Base-by-base conservation (phyloP, 306 rosid genomes). In the Crataegus laevigata region DNA sequence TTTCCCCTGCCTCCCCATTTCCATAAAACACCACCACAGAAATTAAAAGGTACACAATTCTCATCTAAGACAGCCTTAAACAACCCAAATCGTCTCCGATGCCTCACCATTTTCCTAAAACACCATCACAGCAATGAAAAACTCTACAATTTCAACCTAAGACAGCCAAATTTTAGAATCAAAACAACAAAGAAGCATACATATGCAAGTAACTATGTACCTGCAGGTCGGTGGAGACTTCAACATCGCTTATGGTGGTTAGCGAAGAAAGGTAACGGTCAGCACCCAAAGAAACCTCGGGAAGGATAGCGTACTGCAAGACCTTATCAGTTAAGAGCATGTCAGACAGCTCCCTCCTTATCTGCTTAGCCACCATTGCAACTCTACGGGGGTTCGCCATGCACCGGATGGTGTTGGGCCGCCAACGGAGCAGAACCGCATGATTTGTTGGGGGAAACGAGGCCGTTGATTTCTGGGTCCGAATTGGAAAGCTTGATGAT, bases 301-400 rank as follows among this genome's bases (percentile, higher is more conserved):
- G 98, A 43, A 91, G 88, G 77, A 94, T 74, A 11, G 91, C 98
- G 42, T 69, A 85, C 79, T 85, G 93, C 87, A 94, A 83, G 3
- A 91, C 93, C 43, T 78, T 89, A 71, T 94, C 99, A 2, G 94
- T 89, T 21, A 89, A 80, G 5, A 94, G 97, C 99, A 94, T 94
- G 11, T 91, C 90, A 60, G 98, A 92, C 63, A 94, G 85, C 79
- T 94, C 99, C 84, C 97, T 88, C 78, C 70, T 71, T 26, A 94
- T 94, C 91, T 94, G 97, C 79, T 90, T 89, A 3, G 96, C 91
- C 82, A 94, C 99, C 97, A 94, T 94, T 82, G 92, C 91, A 62
- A 94, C 96, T 83, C 99, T 83, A 65, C 90, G 78, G 0, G 99
- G 94, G 77, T 90, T 90, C 0, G 97, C 97, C 97, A 94, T 94